Percentiles rank a stretch among this genome's conserved stretches.
Conservation (phyloP, 1,139 yeast genomes). For the Petasospora fabianii region DNA sequence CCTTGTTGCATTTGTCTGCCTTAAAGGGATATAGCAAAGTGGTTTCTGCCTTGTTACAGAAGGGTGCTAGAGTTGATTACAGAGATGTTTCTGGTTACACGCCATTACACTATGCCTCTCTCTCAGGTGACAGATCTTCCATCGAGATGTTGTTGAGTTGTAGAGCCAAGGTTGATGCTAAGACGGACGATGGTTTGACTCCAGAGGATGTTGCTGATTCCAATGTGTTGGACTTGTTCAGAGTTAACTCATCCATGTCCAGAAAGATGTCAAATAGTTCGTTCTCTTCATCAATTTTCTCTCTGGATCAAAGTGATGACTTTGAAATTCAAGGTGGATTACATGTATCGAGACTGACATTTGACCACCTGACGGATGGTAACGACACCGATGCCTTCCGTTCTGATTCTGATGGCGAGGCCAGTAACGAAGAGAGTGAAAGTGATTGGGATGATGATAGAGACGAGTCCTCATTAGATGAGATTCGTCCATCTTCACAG, state of each 20-base stretch:
- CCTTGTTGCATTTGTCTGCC: slow-evolving; percentile 80
- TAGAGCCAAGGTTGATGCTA: slow-evolving; percentile 59
- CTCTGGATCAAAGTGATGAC: slow-evolving; percentile 25
- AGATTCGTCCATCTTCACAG: neutral
- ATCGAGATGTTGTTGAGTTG: slow-evolving; percentile 48
- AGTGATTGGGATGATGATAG: slow-evolving; percentile 15
- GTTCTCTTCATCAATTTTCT: slow-evolving; percentile 25
- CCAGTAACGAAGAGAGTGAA: slow-evolving; percentile 30
- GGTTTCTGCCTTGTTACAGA: slow-evolving; percentile 59
- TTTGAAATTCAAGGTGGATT: slow-evolving; percentile 19
- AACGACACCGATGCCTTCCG: slow-evolving; percentile 18
- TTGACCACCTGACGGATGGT: slow-evolving; percentile 19
- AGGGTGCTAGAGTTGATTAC: slow-evolving; percentile 76
- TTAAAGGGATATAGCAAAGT: slow-evolving; percentile 65
- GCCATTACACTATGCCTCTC: slow-evolving; percentile 81
- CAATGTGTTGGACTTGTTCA: slow-evolving; percentile 51
- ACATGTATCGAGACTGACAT: slow-evolving; percentile 27
- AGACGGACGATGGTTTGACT: slow-evolving; percentile 51
- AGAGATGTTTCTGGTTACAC: slow-evolving; percentile 80
- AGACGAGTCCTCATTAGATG: neutral
- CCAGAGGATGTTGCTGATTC: slow-evolving; percentile 57
- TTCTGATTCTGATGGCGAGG: slow-evolving; percentile 21
- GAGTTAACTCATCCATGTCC: slow-evolving; percentile 24
- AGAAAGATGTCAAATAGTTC: slow-evolving; percentile 26
- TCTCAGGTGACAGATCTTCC: slow-evolving; percentile 52